phyloP scores from a whole-genome alignment of 306 rosid species.

The Hippophae rhamnoides region DNA sequence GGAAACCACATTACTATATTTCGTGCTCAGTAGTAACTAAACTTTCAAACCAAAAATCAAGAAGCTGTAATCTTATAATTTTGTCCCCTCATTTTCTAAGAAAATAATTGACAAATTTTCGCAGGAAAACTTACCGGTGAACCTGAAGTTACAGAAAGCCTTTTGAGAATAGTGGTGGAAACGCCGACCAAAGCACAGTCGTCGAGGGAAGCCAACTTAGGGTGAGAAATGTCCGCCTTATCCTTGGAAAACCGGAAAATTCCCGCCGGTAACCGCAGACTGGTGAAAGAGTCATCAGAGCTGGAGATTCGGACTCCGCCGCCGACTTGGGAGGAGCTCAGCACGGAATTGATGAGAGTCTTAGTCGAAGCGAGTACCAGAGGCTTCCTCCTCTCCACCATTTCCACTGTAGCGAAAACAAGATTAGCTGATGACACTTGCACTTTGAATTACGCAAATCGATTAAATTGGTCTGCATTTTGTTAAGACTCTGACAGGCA shows the following conservation, averaged over 20 bases:
- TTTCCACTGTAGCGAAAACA: conserved; percentile 10
- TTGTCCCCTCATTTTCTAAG: background rate
- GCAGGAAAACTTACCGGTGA: conserved; percentile 34
- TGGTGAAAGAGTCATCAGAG: conserved; percentile 7
- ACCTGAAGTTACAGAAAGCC: conserved; percentile 55
- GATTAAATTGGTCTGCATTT: too few species aligned
- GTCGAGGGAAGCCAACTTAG: conserved; percentile 39
- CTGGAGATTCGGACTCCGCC: conserved; percentile 10
- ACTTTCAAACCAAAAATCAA: too few species aligned
- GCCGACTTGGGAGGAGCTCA: conserved; percentile 19
- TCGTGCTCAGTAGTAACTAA: too few species aligned
- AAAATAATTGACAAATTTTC: background rate
- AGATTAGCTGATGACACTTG: too few species aligned
- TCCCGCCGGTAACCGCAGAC: conserved; percentile 40
- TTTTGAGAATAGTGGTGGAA: conserved; percentile 53
- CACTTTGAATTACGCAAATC: too few species aligned
- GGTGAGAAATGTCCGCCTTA: conserved; percentile 7
- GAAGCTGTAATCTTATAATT: background rate
- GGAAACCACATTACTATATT: too few species aligned
- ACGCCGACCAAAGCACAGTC: conserved; percentile 61
- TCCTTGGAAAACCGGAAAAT: conserved; percentile 44
- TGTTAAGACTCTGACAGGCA: too few species aligned
- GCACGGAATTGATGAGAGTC: conserved; percentile 37
- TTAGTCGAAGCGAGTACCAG: conserved; percentile 66
- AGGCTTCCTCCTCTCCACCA: conserved; percentile 81